phyloP scores from a whole-genome alignment of 164 flowering plant genomes.

The Chloranthus sessilifolius region DNA sequence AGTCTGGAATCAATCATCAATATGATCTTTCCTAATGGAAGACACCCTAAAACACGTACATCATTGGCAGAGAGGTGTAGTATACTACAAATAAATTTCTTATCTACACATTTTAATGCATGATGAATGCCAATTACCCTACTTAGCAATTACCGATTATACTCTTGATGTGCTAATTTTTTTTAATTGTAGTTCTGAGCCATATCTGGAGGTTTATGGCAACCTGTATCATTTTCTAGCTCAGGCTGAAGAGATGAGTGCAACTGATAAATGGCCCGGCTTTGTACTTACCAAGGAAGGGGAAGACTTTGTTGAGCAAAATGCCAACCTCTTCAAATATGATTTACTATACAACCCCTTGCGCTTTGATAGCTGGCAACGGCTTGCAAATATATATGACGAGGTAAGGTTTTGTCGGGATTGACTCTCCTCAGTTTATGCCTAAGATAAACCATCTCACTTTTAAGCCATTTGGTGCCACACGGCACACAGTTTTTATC shows the following conservation, averaged over 20 bases:
- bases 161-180: not conserved
- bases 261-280: slow-evolving; percentile 96
- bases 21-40: slow-evolving; percentile 42
- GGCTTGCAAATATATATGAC: slow-evolving; percentile 87
- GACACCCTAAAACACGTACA: slow-evolving; percentile 34
- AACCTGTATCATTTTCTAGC: slow-evolving; percentile 80
- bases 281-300: slow-evolving; percentile 98
- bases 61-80: slow-evolving; percentile 42
- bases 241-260: slow-evolving; percentile 88
- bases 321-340: slow-evolving; percentile 82
- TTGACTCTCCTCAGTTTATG: too few species aligned
- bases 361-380: slow-evolving; percentile 93
- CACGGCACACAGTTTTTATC: too few species aligned
- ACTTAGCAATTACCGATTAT: not conserved
- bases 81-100: not conserved
- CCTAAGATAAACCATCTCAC: too few species aligned
- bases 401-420: slow-evolving; percentile 77
- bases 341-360: slow-evolving; percentile 81
- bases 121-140: not conserved
- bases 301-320: slow-evolving; percentile 91
- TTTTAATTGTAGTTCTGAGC: slow-evolving; percentile 63
- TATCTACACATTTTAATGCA: not conserved
- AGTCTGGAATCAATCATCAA: slow-evolving; percentile 55
- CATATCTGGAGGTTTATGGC: slow-evolving; percentile 75
- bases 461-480: too few species aligned